A percentile compares a stretch with the other conserved stretches of the same genome.
These are phyloP conservation scores for Nidularia pulvinata DNA, from an alignment of 768 basidiomycete species.

Conservation along the genomic window DNA sequence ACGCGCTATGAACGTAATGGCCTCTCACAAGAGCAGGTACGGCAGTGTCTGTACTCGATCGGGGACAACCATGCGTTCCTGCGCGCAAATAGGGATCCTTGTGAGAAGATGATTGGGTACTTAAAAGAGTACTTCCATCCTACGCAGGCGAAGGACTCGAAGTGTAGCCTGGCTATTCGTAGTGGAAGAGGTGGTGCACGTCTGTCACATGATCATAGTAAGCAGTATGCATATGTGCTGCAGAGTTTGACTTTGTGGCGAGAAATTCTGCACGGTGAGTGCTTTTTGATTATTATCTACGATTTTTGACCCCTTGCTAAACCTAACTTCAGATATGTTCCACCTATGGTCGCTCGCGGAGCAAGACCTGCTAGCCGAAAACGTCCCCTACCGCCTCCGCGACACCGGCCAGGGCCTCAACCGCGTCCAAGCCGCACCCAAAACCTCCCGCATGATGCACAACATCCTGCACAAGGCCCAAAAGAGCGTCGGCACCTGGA, in stretches of 20 bases:
- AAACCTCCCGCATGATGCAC: slow-evolving; percentile 92
- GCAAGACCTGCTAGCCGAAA: slow-evolving; percentile 79
- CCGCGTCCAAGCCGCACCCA: slow-evolving; percentile 84
- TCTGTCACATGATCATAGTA: slow-evolving; percentile 81
- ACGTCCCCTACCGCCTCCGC: slow-evolving; percentile 72
- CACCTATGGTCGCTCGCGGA: slow-evolving; percentile 83
- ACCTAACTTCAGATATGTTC: slow-evolving; percentile 69
- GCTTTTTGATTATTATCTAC: not conserved
- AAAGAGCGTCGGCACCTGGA: slow-evolving; percentile 78
- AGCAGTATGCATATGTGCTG: slow-evolving; percentile 84
- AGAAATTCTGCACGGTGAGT: slow-evolving; percentile 79
- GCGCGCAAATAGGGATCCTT: slow-evolving; percentile 85
- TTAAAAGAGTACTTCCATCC: slow-evolving; percentile 80
- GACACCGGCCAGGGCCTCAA: slow-evolving; percentile 93
- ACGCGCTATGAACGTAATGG: slow-evolving; percentile 56
- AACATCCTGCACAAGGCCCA: slow-evolving; percentile 84
- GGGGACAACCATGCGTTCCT: slow-evolving; percentile 92
- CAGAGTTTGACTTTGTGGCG: slow-evolving; percentile 89
- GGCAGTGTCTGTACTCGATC: slow-evolving; percentile 85
- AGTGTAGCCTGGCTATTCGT: slow-evolving; percentile 74
- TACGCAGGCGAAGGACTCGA: slow-evolving; percentile 61
- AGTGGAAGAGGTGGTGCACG: slow-evolving; percentile 81
- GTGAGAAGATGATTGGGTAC: slow-evolving; percentile 80
- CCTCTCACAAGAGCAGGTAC: slow-evolving; percentile 63
- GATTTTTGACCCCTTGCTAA: not conserved